Evolutionary conservation across 495 filamentous ascomycete genomes (phyloP), one percentile per base, ranked within the genome.

Genomic region (Annulohypoxylon stygium): DNA sequence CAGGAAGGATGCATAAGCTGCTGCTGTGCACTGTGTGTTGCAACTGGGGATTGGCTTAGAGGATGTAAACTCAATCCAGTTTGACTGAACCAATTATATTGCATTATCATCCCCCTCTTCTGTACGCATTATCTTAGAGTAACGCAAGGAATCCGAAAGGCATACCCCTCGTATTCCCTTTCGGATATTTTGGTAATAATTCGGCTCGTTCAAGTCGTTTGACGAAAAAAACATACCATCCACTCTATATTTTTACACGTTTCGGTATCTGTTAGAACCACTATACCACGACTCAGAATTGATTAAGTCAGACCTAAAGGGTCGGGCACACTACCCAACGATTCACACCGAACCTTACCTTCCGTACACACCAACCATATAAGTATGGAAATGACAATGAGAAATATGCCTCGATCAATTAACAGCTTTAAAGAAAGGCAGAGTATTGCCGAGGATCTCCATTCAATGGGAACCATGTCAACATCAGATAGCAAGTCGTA

Each of bases 401-500:
- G 14, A 37, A 58, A 36, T 30, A 58, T 58, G 54, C 8, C 30
- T 36, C 33, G 30, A 10, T 58, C 54, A 37, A 20, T 14, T 14
- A n/a, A 58, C 16, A 37, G 30, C 54, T 26, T 37, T 16, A 20
- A 10, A 8, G 54, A 30, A 18, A 37, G 33, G 8, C 26, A 18
- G 2, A 16, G 9, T 8, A 18, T 20, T 20, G 14, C 54, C n/a
- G 54, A 58, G 9, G 54, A 58, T 14, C 54, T 58, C 37, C n/a
- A 58, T 58, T 58, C 54, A 20, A 37, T 37, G 18, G 30, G 16
- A 16, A 58, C 30, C 16, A 10, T 58, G 14, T 55, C 51, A 55
- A 58, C 18, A 12, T 37, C 54, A 3, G 54, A 53, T 53, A 53
- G 18, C 25, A 53, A 37, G 33, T 58, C 54, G n/a, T 58, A 20